Evolutionary conservation across 1,284 basidiomycete species (phyloP).

Genomic region (Ustilago lituana): DNA sequence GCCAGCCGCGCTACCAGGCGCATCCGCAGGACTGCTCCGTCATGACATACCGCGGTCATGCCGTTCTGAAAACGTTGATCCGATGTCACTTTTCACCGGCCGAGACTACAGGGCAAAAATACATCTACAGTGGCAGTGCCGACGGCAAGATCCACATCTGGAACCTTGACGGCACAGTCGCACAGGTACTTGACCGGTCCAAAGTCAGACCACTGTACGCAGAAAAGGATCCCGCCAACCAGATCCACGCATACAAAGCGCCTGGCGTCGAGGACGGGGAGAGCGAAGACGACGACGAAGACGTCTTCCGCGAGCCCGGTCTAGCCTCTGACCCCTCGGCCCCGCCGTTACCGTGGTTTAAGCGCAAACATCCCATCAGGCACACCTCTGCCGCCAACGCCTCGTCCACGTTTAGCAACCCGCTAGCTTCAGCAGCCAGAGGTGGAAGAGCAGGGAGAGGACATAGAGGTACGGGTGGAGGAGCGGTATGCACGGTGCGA

Average conservation of each 20-base stretch:
- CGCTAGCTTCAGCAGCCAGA: not conserved
- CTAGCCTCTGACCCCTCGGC: conserved; percentile 52
- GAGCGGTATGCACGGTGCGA: conserved; percentile 72
- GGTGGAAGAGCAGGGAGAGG: conserved; percentile 21
- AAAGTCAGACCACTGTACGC: conserved; percentile 76
- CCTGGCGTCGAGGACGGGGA: conserved; percentile 10
- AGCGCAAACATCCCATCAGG: conserved; percentile 25
- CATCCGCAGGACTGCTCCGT: conserved; percentile 89
- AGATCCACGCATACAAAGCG: conserved; percentile 64
- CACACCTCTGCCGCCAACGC: not conserved
- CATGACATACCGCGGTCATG: conserved; percentile 90
- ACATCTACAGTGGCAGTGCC: conserved; percentile 90
- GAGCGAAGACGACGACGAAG: conserved; percentile 18
- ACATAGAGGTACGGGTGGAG: conserved; percentile 36
- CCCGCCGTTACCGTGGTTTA: conserved; percentile 40
- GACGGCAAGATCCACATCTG: conserved; percentile 81
- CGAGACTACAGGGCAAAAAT: conserved; percentile 89
- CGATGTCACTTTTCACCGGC: conserved; percentile 92
- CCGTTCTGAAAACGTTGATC: conserved; percentile 90
- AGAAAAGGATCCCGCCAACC: conserved; percentile 56
- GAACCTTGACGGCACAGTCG: conserved; percentile 87
- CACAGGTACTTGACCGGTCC: conserved; percentile 84
- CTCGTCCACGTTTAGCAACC: conserved; percentile 9
- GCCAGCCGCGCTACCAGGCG: conserved; percentile 71
- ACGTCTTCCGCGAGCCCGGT: conserved; percentile 19